Evolutionary conservation across 306 rosid species (phyloP).

Genomic region (Cucumis melo): DNA sequence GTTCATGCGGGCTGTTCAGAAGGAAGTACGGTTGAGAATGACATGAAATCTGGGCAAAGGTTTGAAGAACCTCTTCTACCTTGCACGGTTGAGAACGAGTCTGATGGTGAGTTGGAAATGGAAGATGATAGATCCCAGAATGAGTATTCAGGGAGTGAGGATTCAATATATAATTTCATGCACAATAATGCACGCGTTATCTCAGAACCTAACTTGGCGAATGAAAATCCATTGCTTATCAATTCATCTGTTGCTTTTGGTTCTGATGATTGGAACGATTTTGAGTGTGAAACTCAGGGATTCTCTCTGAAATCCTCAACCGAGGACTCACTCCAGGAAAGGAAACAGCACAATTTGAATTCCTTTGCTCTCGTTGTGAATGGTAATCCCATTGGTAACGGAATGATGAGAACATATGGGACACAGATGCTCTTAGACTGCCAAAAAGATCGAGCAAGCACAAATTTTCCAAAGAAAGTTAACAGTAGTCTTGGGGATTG

Average conservation of each 20-base stretch:
- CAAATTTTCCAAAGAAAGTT: conserved; percentile 12
- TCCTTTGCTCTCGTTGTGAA: conserved; percentile 6
- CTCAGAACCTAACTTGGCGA: conserved; percentile 14
- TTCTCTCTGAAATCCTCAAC: conserved; percentile 9
- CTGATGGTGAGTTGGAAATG: conserved; percentile 4
- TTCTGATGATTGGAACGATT: conserved; percentile 68
- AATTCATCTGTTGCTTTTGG: conserved; percentile 83
- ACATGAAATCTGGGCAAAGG: neutral
- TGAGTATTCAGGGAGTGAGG: conserved; percentile 64
- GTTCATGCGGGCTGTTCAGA: neutral
- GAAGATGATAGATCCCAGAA: conserved; percentile 26
- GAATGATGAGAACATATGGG: conserved; percentile 13
- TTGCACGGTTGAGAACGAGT: conserved; percentile 8
- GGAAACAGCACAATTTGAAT: conserved; percentile 9
- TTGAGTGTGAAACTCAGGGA: conserved; percentile 27
- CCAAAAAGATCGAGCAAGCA: conserved; percentile 17
- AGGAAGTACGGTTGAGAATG: conserved; percentile 13
- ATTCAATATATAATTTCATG: conserved; percentile 37
- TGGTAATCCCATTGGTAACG: conserved; percentile 9
- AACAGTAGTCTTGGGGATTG: conserved; percentile 2
- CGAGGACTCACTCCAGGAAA: conserved; percentile 15
- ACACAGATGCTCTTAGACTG: conserved; percentile 3
- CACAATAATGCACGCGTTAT: conserved; percentile 8
- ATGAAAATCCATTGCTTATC: conserved; percentile 57
- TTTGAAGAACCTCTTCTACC: conserved; percentile 14